Evolutionary conservation across 2,329 filamentous ascomycete genomes (phyloP).

Genomic region (Apiospora pterosperma): DNA sequence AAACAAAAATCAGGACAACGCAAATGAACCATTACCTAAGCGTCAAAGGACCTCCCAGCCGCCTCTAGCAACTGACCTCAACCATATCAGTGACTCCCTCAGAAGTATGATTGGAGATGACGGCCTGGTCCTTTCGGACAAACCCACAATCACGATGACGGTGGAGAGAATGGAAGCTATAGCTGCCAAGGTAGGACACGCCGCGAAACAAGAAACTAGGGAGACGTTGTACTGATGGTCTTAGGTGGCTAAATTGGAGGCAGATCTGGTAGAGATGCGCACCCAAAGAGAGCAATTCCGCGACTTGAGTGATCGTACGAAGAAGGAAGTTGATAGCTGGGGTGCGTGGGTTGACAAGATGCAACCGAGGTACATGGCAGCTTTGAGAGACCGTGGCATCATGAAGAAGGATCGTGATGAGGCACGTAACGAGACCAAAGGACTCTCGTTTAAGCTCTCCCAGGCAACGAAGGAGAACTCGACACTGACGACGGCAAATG

Average conservation of each 20-base stretch:
- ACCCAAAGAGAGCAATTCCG: constrained; percentile 34
- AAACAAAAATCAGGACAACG: constrained; percentile 28
- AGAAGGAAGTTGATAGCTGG: constrained; percentile 43
- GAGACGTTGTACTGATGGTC: constrained; percentile 11
- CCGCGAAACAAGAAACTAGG: background rate
- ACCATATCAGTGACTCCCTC: constrained; percentile 26
- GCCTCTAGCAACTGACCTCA: constrained; percentile 21
- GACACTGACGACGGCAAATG: constrained; percentile 35
- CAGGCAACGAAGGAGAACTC: constrained; percentile 24
- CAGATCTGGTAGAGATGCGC: constrained; percentile 28
- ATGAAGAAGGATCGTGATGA: constrained; percentile 44
- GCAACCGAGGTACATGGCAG: constrained; percentile 29
- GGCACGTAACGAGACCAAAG: constrained; percentile 32
- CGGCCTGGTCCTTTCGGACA: constrained; percentile 10
- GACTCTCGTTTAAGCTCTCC: constrained; percentile 20
- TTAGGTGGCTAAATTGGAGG: constrained; percentile 35
- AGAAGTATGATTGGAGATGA: constrained; percentile 24
- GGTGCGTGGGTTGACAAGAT: constrained; percentile 41
- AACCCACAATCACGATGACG: constrained; percentile 26
- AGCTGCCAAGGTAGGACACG: constrained; percentile 23
- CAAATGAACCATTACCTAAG: constrained; percentile 28
- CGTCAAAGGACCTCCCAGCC: constrained; percentile 26
- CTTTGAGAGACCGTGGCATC: constrained; percentile 43
- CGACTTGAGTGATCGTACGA: constrained; percentile 39
- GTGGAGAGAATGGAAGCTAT: constrained; percentile 27